phyloP scores from a whole-genome alignment of 2,329 filamentous ascomycete genomes.

The Trichoderma sp. region DNA sequence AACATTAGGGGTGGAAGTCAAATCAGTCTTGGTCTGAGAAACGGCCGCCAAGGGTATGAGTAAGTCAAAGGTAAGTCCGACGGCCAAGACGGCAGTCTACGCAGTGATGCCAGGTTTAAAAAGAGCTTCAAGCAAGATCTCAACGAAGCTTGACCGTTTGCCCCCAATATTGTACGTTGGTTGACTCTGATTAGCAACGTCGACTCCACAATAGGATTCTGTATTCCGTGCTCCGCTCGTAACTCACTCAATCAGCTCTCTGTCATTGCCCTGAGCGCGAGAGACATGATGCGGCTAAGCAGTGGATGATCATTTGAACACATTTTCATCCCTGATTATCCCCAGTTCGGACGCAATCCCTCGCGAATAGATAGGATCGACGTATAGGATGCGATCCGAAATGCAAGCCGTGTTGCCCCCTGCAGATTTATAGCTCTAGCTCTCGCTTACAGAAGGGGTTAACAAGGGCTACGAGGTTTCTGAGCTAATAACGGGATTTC shows the following conservation, averaged over 20 bases:
- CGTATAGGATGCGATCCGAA: conserved; percentile 8
- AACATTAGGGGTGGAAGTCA: not conserved
- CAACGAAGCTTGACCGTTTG: not conserved
- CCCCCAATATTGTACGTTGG: not conserved
- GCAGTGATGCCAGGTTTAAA: not conserved
- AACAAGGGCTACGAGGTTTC: not conserved
- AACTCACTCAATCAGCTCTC: not conserved
- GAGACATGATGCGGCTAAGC: not conserved
- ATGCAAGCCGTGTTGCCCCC: not conserved
- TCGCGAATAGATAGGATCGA: not conserved
- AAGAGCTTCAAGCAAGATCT: not conserved
- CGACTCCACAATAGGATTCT: not conserved
- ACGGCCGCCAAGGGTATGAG: not conserved
- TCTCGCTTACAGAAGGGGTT: not conserved
- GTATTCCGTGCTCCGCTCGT: not conserved
- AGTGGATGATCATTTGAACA: not conserved
- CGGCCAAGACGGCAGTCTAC: not conserved
- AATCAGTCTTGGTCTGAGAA: not conserved
- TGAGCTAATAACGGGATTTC: not conserved
- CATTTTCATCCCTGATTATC: not conserved
- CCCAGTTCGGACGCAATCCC: not conserved
- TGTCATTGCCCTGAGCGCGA: not conserved
- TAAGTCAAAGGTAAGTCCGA: not conserved
- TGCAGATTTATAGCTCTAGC: not conserved
- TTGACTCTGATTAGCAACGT: not conserved